phyloP scores from a whole-genome alignment of 257 asterid species.

The Catharanthus roseus region DNA sequence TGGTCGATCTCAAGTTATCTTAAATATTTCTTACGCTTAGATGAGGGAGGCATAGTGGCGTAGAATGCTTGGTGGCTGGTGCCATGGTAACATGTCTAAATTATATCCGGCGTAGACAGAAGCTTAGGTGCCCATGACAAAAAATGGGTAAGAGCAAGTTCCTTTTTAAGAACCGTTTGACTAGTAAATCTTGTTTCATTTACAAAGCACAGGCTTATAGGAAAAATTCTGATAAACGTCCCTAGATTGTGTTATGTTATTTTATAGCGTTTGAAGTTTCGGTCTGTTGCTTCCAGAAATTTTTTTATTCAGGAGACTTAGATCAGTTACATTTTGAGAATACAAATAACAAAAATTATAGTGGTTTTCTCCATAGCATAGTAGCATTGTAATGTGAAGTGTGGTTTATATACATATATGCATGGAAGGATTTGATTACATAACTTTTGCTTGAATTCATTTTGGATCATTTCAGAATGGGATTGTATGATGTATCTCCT shows the following conservation, averaged over 20 bases:
- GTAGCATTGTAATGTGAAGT: not conserved
- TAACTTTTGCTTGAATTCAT: too few relatives aligned
- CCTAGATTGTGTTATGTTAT: conserved; percentile 15
- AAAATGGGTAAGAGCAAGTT: conserved; percentile 25
- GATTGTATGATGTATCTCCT: too few relatives aligned
- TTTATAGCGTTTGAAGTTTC: conserved; percentile 8
- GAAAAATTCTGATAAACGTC: not conserved
- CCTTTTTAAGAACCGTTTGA: conserved; percentile 11
- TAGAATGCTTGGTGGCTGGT: conserved; percentile 8
- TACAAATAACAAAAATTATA: not conserved
- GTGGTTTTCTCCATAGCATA: not conserved
- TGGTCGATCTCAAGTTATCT: conserved; percentile 25
- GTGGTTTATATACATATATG: not conserved
- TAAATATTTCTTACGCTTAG: conserved; percentile 2
- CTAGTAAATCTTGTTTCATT: conserved; percentile 8
- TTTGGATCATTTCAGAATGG: not conserved
- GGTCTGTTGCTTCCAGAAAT: not conserved
- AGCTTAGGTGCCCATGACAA: conserved; percentile 22
- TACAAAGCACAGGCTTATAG: conserved; percentile 9
- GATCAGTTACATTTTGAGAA: conserved; percentile 1
- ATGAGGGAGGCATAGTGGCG: conserved; percentile 8
- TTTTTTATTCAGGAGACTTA: conserved; percentile 1
- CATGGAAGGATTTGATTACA: not conserved
- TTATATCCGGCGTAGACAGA: conserved; percentile 26
- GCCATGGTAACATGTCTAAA: conserved; percentile 22